Evolutionary conservation across 768 basidiomycete genomes (phyloP), one percentile per base, ranked within the genome.

Genomic region (Tricholoma sp.): DNA sequence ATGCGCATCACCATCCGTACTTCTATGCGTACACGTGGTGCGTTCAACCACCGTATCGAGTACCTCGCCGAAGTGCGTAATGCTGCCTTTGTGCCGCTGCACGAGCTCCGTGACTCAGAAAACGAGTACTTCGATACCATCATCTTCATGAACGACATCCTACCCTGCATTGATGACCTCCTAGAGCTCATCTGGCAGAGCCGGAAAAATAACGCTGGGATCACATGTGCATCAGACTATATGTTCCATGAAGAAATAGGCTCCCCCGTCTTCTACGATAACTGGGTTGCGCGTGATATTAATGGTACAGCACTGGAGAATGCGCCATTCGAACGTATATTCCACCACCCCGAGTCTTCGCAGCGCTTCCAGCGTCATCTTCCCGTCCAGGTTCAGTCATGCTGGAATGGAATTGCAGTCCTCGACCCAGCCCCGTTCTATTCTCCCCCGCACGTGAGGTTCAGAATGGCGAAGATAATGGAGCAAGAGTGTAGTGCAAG

Each of bases 11-110:
- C 88, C 64, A 98, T 99, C 66, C 85, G 93, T 58, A 94, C 94
- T 0, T 92, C 89, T 9, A 89, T 87, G 78, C 87, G 97, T 60
- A 95, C 91, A 9, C 81, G 96, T 27, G 97, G 97, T 39, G 89
- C 90, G 8, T 98, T 98, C 80, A 96, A 96, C 72, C 97, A 99
- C 71, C 95, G 97, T 54, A 99, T 99, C 78, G 97, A 99, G 73
- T 99, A 99, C 75, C 87, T 99, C 53, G 97, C 97, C n/a, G 96
- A 99, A 69, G 96, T 99, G n/a, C 90, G 97, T 59, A 98, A 99
- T 71, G 88, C 93, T 24, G 97, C 97, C 12, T 91, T 99, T 70
- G 94, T 91, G 2, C 97, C 97, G 1, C 77, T 98, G 21, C 90
- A 96, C 74, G 97, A 98, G 67, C 81, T 97, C 35, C 81, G 97